phyloP scores from a whole-genome alignment of 2,329 filamentous ascomycete species.

The Pleoardoris graminearum region DNA sequence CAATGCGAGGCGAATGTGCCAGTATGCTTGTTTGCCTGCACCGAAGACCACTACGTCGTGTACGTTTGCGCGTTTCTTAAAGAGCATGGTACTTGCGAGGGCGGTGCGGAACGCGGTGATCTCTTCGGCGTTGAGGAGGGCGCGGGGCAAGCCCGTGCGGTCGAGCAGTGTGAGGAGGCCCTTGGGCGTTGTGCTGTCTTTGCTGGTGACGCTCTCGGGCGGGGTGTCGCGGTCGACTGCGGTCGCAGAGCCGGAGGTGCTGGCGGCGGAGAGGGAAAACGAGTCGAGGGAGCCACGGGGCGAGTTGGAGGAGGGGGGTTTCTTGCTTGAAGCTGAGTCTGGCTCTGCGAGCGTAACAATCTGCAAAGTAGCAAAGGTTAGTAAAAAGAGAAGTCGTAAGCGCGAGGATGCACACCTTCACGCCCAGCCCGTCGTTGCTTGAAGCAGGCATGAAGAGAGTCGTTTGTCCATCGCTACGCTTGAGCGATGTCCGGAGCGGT shows the following conservation, averaged over 20 bases:
- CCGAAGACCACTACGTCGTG: slow-evolving; percentile 84
- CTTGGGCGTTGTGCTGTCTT: slow-evolving; percentile 52
- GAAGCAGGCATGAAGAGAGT: slow-evolving; percentile 71
- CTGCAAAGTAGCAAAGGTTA: slow-evolving; percentile 1
- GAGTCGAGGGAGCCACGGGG: slow-evolving; percentile 42
- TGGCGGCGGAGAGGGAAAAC: slow-evolving; percentile 28
- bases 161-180: slow-evolving; percentile 65
- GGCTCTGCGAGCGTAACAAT: slow-evolving; percentile 60
- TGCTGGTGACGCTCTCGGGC: slow-evolving; percentile 23
- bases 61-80: slow-evolving; percentile 67
- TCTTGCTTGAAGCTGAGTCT: slow-evolving; percentile 28
- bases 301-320: slow-evolving; percentile 18
- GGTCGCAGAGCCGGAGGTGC: slow-evolving; percentile 28
- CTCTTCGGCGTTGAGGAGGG: slow-evolving; percentile 68
- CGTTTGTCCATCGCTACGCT: slow-evolving; percentile 62
- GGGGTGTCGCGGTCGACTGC: slow-evolving; percentile 23
- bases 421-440: slow-evolving; percentile 61
- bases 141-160: slow-evolving; percentile 59
- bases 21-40: slow-evolving; percentile 87
- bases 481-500: slow-evolving; percentile 63
- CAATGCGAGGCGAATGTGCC: slow-evolving; percentile 86
- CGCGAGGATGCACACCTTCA: slow-evolving; percentile 49
- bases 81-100: slow-evolving; percentile 64
- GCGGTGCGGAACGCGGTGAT: slow-evolving; percentile 72
- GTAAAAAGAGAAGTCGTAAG: neutral